Evolutionary conservation across 169 alveolate species (phyloP), one percentile per base, ranked within the genome.

Genomic region (Plasmodium yoelii): DNA sequence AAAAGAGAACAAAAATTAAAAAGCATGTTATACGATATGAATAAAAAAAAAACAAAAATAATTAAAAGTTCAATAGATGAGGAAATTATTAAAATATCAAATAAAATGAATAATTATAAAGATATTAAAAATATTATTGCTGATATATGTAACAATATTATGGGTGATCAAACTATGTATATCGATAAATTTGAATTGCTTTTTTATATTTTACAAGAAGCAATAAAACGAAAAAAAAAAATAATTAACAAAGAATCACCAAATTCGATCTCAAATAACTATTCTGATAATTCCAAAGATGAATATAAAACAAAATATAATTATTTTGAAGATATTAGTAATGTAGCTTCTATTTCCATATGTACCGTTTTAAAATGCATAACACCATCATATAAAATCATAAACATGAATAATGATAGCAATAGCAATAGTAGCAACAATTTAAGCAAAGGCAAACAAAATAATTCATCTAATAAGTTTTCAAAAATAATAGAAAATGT

Each of bases 331-430:
- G 15, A 68, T 51, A 49, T 39, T 13, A 84, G 46, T 65, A 28
- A 63, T 7, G 19, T 84, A 51, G 51, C 46, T 49, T 28, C 22
- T 15, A 84, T 84, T 57, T 84, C 91, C 10, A 68, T 84, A 24
- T 84, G 91, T 19, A 69, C 74, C 4, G 65, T 84, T 34, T 68
- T 84, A 22, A 84, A 84, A 39, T 61, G 56, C 39, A 39, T 84
- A 44, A 84, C 91, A 2, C 91, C 91, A 15, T 69, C 87, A 7
- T 84, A 84, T 44, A 84, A 84, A 69, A 69, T 84, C 69, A 44
- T 59, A n/a, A 55, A 24, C 19, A 26, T 10, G 57, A 19, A 19
- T 5, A 51, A 19, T 18, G 12, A 19, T 5, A n/a, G n/a, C n/a
- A n/a, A n/a, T n/a, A n/a, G n/a, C n/a, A n/a, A n/a, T n/a, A n/a